These are phyloP conservation scores for Metschnikowia borealis DNA, from an alignment of 805 yeast genomes.

Conservation along the genomic window DNA sequence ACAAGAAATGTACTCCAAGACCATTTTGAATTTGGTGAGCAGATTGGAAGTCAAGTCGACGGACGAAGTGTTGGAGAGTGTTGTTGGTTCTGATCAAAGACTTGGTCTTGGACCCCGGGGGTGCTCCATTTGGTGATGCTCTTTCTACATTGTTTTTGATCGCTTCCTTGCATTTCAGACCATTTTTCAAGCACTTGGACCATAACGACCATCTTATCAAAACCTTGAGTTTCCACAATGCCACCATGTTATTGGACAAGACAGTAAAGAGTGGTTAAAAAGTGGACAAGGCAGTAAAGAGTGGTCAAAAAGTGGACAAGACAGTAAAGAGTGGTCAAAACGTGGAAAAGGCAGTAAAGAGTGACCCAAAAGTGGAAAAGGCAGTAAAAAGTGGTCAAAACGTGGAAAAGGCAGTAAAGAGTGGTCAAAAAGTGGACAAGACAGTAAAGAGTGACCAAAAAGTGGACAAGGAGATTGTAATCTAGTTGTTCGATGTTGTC, in stretches of 20 bases:
- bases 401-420: too few species aligned
- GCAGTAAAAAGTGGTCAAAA: too few species aligned
- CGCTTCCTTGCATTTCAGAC: slow-evolving; percentile 49
- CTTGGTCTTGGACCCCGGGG: slow-evolving; percentile 39
- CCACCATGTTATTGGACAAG: slow-evolving; percentile 44
- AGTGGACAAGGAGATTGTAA: slow-evolving; percentile 37
- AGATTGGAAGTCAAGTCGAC: slow-evolving; percentile 42
- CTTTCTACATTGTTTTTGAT: slow-evolving; percentile 41
- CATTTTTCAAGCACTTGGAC: slow-evolving; percentile 49
- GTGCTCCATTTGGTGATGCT: slow-evolving; percentile 31
- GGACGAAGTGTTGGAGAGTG: slow-evolving; percentile 63
- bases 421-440: too few species aligned
- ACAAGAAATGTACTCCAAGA: slow-evolving; percentile 49
- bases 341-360: too few species aligned
- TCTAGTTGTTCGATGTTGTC: slow-evolving; percentile 38
- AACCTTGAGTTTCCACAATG: slow-evolving; percentile 51
- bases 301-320: too few species aligned
- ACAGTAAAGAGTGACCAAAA: too few species aligned
- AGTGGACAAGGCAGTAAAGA: too few species aligned
- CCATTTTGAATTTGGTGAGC: slow-evolving; percentile 51
- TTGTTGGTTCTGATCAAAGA: slow-evolving; percentile 62
- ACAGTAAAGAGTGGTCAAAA: too few species aligned
- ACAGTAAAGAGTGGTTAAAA: slow-evolving; percentile 19
- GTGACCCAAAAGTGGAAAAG: too few species aligned
- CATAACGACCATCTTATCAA: slow-evolving; percentile 55